These are phyloP conservation scores for Hypoxylon intermedium DNA, from an alignment of 495 filamentous ascomycete genomes.

Conservation along the genomic window DNA sequence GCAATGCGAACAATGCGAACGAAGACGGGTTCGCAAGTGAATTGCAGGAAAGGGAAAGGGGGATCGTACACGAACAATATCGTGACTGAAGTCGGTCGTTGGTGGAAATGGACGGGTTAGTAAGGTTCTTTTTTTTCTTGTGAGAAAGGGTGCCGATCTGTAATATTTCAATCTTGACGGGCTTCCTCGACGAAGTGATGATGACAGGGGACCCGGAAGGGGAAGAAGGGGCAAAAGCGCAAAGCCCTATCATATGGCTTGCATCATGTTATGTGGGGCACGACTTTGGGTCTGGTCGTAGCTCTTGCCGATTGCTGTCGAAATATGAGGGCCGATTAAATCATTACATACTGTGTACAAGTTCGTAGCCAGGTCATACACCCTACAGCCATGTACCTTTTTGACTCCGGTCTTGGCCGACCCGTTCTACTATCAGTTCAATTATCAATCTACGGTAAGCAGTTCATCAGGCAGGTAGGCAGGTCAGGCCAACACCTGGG, in stretches of 20 bases:
- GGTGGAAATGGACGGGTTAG: constrained; percentile 12
- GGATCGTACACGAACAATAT: constrained; percentile 19
- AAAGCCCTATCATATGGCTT: constrained; percentile 37
- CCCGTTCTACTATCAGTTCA: neutral
- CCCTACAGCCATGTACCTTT: neutral
- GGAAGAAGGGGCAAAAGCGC: constrained; percentile 10
- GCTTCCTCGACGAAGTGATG: constrained; percentile 24
- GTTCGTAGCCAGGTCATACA: neutral
- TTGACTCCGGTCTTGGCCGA: constrained; percentile 26
- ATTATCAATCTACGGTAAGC: too few relatives aligned
- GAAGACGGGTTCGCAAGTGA: neutral
- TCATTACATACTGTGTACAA: constrained; percentile 10
- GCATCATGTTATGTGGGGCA: constrained; percentile 25
- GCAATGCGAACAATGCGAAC: neutral
- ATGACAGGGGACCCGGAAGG: constrained; percentile 19
- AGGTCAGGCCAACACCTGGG: too few relatives aligned
- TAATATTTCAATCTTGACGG: constrained; percentile 25
- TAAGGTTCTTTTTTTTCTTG: constrained; percentile 21
- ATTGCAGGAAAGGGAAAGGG: constrained; percentile 6
- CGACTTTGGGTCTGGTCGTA: constrained; percentile 4
- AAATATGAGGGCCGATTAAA: too few relatives aligned
- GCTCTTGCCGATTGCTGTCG: constrained; percentile 27
- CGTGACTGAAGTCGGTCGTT: constrained; percentile 12
- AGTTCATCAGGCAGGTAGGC: too few relatives aligned
- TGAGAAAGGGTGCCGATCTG: constrained; percentile 21